A percentile compares a stretch with the other conserved stretches of the same genome.
Conservation (phyloP, 441 rosid genomes). For the Pelargonium citronellum region DNA sequence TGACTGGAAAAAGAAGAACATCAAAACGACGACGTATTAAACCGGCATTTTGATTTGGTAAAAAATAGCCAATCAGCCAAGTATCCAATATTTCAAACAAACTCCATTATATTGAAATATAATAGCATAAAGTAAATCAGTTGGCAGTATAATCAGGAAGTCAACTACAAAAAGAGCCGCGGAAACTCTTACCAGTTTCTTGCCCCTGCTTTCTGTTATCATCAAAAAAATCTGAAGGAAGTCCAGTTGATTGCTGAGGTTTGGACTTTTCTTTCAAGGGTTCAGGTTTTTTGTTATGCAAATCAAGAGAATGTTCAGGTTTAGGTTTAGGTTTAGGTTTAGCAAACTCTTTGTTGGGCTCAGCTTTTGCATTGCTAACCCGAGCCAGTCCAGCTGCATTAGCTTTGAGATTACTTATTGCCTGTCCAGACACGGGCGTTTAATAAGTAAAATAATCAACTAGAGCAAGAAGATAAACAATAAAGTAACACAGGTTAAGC, state of each 20-base stretch:
- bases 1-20: too few relatives aligned
- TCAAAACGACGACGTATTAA: too few relatives aligned
- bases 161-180: not conserved
- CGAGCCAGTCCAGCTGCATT: conserved; percentile 43
- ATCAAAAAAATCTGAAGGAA: conserved; percentile 64
- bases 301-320: conserved; percentile 25
- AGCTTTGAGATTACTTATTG: conserved; percentile 53
- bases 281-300: conserved; percentile 24
- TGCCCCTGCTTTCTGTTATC: conserved; percentile 28
- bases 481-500: not conserved
- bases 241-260: conserved; percentile 40
- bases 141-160: not conserved
- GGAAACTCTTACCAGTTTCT: conserved; percentile 39
- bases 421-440: conserved; percentile 39
- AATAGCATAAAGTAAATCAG: not conserved
- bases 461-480: conserved; percentile 6
- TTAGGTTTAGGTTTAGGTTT: conserved; percentile 19
- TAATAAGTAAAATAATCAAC: conserved; percentile 17
- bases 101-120: too few relatives aligned
- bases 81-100: not conserved
- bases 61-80: too few relatives aligned
- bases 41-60: too few relatives aligned
- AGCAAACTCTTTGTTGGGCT: conserved; percentile 13
- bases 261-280: conserved; percentile 27
- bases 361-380: conserved; percentile 19